Evolutionary conservation across 768 basidiomycete genomes (phyloP).

Genomic region (Tulasnella sp.): DNA sequence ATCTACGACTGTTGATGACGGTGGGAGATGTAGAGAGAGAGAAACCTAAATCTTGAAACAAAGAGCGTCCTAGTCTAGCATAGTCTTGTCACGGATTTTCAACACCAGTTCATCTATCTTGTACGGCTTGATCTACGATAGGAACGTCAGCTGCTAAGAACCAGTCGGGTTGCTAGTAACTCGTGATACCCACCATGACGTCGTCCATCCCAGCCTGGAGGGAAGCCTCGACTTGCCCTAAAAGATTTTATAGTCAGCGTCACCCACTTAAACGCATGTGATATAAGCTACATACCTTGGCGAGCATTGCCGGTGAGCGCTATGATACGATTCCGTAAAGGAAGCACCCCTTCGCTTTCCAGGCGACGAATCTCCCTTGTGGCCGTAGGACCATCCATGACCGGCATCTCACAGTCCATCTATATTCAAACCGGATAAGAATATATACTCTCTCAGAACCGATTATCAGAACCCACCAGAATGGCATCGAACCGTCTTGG

Average conservation of each 20-base stretch:
- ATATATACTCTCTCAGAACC: background rate
- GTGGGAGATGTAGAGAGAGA: background rate
- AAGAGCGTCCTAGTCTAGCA: background rate
- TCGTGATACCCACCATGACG: conserved; percentile 32
- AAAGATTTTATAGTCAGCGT: no score
- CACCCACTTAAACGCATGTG: background rate
- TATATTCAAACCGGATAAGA: background rate
- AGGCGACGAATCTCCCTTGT: conserved; percentile 34
- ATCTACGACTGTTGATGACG: background rate
- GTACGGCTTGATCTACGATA: conserved; percentile 36
- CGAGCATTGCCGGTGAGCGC: conserved; percentile 37
- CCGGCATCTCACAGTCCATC: conserved; percentile 38
- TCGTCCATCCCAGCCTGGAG: conserved; percentile 36
- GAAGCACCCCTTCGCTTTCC: conserved; percentile 32
- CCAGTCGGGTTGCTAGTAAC: background rate
- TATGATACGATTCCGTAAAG: conserved; percentile 32
- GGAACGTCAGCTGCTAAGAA: background rate
- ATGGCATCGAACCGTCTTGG: conserved; percentile 33
- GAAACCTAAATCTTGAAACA: background rate
- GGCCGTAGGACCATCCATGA: conserved; percentile 35
- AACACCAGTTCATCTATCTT: conserved; percentile 34
- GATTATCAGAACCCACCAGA: conserved; percentile 26
- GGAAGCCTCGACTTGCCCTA: conserved; percentile 34
- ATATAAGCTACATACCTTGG: background rate
- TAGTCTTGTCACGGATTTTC: conserved; percentile 29